These are phyloP conservation scores for Suhomyces vadensis DNA, from an alignment of 805 yeast species.

Conservation along the genomic window DNA sequence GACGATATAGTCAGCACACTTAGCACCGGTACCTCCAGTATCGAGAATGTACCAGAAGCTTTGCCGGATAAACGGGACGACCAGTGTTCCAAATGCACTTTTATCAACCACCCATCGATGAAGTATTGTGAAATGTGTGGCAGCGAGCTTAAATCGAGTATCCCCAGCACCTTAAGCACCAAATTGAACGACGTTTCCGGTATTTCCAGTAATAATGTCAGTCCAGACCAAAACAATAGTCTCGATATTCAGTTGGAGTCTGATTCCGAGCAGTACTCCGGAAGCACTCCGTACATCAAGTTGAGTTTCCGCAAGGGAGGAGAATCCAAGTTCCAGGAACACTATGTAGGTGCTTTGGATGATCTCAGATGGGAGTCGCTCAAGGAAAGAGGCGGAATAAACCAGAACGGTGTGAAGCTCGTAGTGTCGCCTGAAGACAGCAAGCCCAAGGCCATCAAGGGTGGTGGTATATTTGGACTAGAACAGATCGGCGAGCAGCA, in stretches of 20 bases:
- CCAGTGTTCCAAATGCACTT: constrained; percentile 66
- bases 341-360: constrained; percentile 44
- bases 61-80: constrained; percentile 24
- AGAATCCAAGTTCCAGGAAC: constrained; percentile 50
- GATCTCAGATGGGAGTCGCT: constrained; percentile 50
- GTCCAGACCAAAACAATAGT: neutral
- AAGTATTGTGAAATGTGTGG: constrained; percentile 88
- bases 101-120: constrained; percentile 79
- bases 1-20: neutral
- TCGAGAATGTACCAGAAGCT: constrained; percentile 5
- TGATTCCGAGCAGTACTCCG: constrained; percentile 37
- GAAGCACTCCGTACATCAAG: constrained; percentile 49
- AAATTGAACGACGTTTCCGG: neutral
- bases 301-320: constrained; percentile 79
- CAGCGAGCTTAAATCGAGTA: constrained; percentile 28
- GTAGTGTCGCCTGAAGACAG: constrained; percentile 5
- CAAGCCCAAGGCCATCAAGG: constrained; percentile 4
- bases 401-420: constrained; percentile 36
- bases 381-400: constrained; percentile 34
- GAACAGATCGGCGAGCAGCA: constrained; percentile 57
- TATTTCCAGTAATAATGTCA: neutral
- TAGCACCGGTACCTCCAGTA: neutral
- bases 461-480: constrained; percentile 70
- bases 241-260: constrained; percentile 24
- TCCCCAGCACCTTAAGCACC: constrained; percentile 6